phyloP scores from a whole-genome alignment of 805 yeast species.

The Zygoascus biomembranicola region DNA sequence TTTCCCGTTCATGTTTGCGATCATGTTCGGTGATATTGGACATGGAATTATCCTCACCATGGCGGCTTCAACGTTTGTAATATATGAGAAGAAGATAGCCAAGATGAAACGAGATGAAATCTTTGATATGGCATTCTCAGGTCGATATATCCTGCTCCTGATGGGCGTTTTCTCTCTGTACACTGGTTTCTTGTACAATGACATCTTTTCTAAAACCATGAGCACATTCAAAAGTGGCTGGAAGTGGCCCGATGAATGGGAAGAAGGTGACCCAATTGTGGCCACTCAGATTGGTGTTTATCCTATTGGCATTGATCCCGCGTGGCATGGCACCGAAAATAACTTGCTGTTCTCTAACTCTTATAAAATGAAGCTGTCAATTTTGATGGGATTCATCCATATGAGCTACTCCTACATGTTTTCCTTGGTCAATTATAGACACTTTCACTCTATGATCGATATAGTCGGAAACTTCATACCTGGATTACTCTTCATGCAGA shows the following conservation, averaged over 20 bases:
- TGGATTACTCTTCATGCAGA: constrained; percentile 88
- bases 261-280: constrained; percentile 56
- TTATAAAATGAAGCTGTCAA: constrained; percentile 93
- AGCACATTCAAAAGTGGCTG: constrained; percentile 81
- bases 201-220: constrained; percentile 86
- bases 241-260: constrained; percentile 76
- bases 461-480: constrained; percentile 90
- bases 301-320: constrained; percentile 81
- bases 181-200: constrained; percentile 91
- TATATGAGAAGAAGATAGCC: constrained; percentile 61
- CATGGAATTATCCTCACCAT: constrained; percentile 80
- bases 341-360: constrained; percentile 84
- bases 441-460: constrained; percentile 67
- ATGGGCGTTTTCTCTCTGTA: constrained; percentile 97
- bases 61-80: constrained; percentile 61
- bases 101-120: constrained; percentile 71
- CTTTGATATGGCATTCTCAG: constrained; percentile 91
- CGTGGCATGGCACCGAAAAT: constrained; percentile 98
- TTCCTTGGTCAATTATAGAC: constrained; percentile 69
- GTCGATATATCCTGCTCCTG: constrained; percentile 79
- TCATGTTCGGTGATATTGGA: constrained; percentile 98
- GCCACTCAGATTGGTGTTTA: constrained; percentile 66
- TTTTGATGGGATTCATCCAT: constrained; percentile 88
- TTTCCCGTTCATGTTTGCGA: constrained; percentile 97
- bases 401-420: constrained; percentile 86